phyloP scores from a whole-genome alignment of 805 yeast genomes.

The Zygotorulaspora danielsina region DNA sequence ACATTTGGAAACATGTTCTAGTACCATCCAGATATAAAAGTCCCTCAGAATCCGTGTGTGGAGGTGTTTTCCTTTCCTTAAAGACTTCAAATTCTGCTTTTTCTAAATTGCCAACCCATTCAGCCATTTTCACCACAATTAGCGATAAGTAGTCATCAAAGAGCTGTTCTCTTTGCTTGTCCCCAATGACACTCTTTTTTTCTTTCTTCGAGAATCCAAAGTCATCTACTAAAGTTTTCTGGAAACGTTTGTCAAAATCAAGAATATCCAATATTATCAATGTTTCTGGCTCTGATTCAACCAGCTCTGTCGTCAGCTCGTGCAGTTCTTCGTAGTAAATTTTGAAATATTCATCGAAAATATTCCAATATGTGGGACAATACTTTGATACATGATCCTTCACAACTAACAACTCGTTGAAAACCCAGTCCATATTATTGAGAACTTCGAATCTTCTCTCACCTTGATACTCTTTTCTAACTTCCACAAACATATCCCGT shows the following conservation, averaged over 20 bases:
- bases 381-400: constrained; percentile 52
- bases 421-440: constrained; percentile 76
- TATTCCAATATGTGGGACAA: constrained; percentile 73
- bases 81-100: constrained; percentile 65
- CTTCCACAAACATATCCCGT: constrained; percentile 58
- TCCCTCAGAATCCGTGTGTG: constrained; percentile 65
- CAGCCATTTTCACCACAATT: constrained; percentile 67
- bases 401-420: constrained; percentile 69
- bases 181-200: constrained; percentile 57
- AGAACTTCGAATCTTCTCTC: constrained; percentile 52
- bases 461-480: constrained; percentile 48
- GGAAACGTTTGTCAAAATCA: constrained; percentile 70
- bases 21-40: constrained; percentile 69
- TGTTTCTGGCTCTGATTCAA: constrained; percentile 76
- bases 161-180: constrained; percentile 64
- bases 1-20: constrained; percentile 72
- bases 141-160: constrained; percentile 74
- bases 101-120: constrained; percentile 75
- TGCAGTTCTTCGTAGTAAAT: constrained; percentile 68
- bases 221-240: constrained; percentile 45
- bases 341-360: constrained; percentile 55
- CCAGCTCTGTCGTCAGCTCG: constrained; percentile 55
- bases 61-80: constrained; percentile 61
- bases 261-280: constrained; percentile 66
- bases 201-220: constrained; percentile 47